A percentile compares a stretch with the other conserved stretches of the same genome.
These are phyloP conservation scores for Chara braunii DNA, from an alignment of 139 green algal species.

Conservation along the genomic window DNA sequence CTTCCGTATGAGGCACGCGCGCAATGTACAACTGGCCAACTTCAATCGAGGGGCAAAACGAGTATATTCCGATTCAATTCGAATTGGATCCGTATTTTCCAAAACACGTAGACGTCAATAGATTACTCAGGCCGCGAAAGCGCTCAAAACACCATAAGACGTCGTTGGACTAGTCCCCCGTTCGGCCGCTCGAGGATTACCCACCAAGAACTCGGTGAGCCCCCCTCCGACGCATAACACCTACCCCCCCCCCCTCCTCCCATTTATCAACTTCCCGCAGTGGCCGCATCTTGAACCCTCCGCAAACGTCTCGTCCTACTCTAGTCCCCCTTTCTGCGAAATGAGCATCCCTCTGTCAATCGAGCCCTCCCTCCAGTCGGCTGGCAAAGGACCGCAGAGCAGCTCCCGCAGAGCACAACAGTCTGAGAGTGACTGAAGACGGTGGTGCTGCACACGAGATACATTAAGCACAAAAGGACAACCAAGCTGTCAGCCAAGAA, in stretches of 20 bases:
- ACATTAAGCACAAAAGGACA: too few species aligned
- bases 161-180: neutral
- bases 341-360: slow-evolving; percentile 93
- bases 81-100: neutral
- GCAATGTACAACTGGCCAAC: neutral
- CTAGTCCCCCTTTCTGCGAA: slow-evolving; percentile 88
- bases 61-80: neutral
- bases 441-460: slow-evolving; percentile 79
- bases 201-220: too few species aligned
- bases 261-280: too few species aligned
- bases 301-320: neutral
- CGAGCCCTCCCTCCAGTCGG: slow-evolving; percentile 88
- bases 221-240: too few species aligned
- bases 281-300: neutral
- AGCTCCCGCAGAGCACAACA: slow-evolving; percentile 91
- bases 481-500: too few species aligned
- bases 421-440: slow-evolving; percentile 96
- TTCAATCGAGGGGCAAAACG: neutral
- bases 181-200: neutral
- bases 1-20: neutral
- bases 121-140: too few species aligned
- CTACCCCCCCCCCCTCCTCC: too few species aligned
- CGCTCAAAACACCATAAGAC: neutral
- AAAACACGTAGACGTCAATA: too few species aligned
- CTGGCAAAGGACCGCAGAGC: slow-evolving; percentile 90